Evolutionary conservation across 2,329 filamentous ascomycete species (phyloP).

Genomic region (Gliomastix tumulicola): DNA sequence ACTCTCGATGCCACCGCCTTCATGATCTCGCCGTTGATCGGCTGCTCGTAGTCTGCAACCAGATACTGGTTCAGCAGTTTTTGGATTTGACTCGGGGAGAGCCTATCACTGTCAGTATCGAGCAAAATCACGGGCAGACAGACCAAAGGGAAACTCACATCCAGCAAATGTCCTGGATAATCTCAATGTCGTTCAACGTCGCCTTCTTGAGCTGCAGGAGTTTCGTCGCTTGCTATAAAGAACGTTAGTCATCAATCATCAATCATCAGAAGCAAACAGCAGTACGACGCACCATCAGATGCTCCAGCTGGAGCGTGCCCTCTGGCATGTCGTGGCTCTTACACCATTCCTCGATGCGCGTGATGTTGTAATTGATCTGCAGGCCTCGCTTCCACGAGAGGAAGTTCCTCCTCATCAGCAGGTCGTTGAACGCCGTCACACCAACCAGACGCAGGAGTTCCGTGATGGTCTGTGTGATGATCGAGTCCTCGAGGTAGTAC

Average conservation of each 20-base stretch:
- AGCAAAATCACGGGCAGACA: not conserved
- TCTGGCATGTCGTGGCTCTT: conserved; percentile 99
- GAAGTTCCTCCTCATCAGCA: conserved; percentile 97
- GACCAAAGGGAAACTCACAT: conserved; percentile 59
- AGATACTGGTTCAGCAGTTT: conserved; percentile 98
- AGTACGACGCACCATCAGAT: conserved; percentile 71
- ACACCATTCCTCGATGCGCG: conserved; percentile 98
- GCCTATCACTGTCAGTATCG: conserved; percentile 40
- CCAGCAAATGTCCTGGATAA: conserved; percentile 99
- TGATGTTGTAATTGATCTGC: conserved; percentile 99
- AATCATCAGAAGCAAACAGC: not conserved
- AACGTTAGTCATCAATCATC: conserved; percentile 15
- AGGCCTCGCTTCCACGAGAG: conserved; percentile 98
- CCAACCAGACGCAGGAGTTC: conserved; percentile 90
- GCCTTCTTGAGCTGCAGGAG: conserved; percentile 98
- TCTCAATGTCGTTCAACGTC: conserved; percentile 97
- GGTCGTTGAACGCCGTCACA: conserved; percentile 96
- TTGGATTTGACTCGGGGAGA: conserved; percentile 97
- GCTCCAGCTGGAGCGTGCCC: conserved; percentile 92
- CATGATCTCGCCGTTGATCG: conserved; percentile 99
- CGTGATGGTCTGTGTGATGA: conserved; percentile 91
- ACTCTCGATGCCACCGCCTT: conserved; percentile 96
- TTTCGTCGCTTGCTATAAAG: conserved; percentile 82
- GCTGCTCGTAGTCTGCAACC: conserved; percentile 97
- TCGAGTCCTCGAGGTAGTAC: conserved; percentile 93